phyloP scores from a whole-genome alignment of 1,139 yeast genomes.

The Sugiyamaella novakii region DNA sequence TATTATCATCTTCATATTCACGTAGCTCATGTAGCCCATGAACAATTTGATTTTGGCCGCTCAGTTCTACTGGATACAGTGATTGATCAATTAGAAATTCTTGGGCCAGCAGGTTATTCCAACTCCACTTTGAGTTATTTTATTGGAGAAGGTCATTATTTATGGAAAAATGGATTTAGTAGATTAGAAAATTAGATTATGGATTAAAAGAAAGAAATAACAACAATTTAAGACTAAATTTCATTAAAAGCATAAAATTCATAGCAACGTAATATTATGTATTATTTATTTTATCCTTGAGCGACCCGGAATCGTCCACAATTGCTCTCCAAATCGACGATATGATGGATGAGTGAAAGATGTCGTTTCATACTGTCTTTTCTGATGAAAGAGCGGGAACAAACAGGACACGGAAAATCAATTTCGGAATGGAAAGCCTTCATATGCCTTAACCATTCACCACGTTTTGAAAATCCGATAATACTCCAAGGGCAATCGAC shows the following conservation, averaged over 20 bases:
- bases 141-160: conserved; percentile 75
- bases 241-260: neutral
- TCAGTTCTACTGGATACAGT: conserved; percentile 82
- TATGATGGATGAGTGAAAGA: conserved; percentile 27
- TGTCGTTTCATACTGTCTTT: conserved; percentile 39
- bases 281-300: too few species aligned
- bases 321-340: neutral
- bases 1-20: conserved; percentile 95
- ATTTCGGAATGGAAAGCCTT: conserved; percentile 52
- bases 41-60: conserved; percentile 80
- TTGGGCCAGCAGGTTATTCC: conserved; percentile 56
- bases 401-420: conserved; percentile 43
- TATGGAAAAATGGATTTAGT: conserved; percentile 52
- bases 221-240: neutral
- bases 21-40: conserved; percentile 73
- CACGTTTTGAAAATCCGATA: conserved; percentile 60
- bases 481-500: conserved; percentile 61
- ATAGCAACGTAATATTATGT: neutral
- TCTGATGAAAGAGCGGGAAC: conserved; percentile 58
- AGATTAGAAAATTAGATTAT: conserved; percentile 1
- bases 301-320: too few species aligned
- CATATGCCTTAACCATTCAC: conserved; percentile 64
- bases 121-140: conserved; percentile 56
- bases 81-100: conserved; percentile 63
- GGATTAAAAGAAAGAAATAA: neutral